Percentiles rank a stretch among this genome's conserved stretches.
Evolutionary conservation across 1,139 yeast genomes (phyloP).

Genomic region (Debaryomycetaceae sp.): DNA sequence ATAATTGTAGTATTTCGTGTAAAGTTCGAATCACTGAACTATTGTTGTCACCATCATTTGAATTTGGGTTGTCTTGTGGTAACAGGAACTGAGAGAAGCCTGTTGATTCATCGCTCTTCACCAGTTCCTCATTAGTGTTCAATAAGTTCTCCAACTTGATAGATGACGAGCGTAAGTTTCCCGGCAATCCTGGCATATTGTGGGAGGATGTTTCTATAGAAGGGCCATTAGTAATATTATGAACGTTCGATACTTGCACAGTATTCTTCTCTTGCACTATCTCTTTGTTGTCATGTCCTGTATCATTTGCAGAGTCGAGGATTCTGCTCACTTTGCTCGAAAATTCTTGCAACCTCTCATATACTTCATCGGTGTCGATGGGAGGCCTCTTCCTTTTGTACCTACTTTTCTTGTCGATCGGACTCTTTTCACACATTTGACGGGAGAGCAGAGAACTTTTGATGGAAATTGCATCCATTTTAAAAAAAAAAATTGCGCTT

Average conservation of each 20-base stretch:
- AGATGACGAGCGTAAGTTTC: neutral
- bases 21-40: neutral
- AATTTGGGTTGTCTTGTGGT: neutral
- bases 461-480: neutral
- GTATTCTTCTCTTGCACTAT: too few species aligned
- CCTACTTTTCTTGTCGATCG: neutral
- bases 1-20: neutral
- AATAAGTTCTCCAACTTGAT: neutral
- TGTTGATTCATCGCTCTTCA: neutral
- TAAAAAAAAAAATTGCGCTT: neutral
- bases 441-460: neutral
- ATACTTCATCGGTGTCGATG: too few species aligned
- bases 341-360: too few species aligned
- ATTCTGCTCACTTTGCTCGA: too few species aligned
- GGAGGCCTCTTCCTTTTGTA: too few species aligned
- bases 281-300: too few species aligned
- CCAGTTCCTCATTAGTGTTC: neutral
- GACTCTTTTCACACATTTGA: neutral
- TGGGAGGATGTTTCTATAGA: too few species aligned
- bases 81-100: neutral
- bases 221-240: too few species aligned
- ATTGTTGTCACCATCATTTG: neutral
- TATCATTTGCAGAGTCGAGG: too few species aligned
- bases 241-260: too few species aligned
- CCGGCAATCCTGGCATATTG: too few species aligned